Base-by-base conservation (phyloP, 306 rosid genomes). In the Rosa persica region DNA sequence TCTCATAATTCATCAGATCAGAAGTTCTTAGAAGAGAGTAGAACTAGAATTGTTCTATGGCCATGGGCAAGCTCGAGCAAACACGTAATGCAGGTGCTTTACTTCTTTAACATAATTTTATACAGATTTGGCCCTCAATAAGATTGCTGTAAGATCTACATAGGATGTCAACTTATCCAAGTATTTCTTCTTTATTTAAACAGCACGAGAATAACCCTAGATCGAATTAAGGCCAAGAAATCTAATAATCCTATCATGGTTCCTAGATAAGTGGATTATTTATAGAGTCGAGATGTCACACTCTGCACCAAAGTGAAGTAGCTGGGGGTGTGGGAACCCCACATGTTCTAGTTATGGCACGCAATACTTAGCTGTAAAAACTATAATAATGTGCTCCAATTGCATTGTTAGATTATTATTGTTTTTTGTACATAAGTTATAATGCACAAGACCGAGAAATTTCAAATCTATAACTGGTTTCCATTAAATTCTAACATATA, bases 301-400 rank as follows among this genome's bases (percentile, higher is more conserved):
- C 47, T 75, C 68, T 72, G 75, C 44, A 65, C 27, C 65, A 78
- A 77, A 72, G 76, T 67, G 74, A 47, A 73, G 71, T 39, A 9
- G 43, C 43, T 27, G 7, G 15, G 17, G 2, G 42, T 4, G n/a
- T 74, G 61, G 61, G 75, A 83, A 25, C 67, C 62, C 84, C 80
- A 76, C 82, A 39, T 80, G 87, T 58, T 67, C 67, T 81, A 72
- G 46, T 19, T 40, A 34, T 76, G 76, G 84, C 79, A 72, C 74
- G 49, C 84, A 80, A 76, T 67, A 40, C 68, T 80, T 68, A 67
- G 84, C 84, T 80, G 82, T 76, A 84, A 83, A 75, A 79, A 43
- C 72, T 23, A 79, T 57, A 12, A 76, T 30, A 76, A 71, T 64
- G 77, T 76, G 81, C 75, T 30, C 11, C 51, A 23, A 70, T 23